Base-by-base conservation (phyloP, 2,329 filamentous ascomycete genomes). In the Fusarium incarnatum region DNA sequence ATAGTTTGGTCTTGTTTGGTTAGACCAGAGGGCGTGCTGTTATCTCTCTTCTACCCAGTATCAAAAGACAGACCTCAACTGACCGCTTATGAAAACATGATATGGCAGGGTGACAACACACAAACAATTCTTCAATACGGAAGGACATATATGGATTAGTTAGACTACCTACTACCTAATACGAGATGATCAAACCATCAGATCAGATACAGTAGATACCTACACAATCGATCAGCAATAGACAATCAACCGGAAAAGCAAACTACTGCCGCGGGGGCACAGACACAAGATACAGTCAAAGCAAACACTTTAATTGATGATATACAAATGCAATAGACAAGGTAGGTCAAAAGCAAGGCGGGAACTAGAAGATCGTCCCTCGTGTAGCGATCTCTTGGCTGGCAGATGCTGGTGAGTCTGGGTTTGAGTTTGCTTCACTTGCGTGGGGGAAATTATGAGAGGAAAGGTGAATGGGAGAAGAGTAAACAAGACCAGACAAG, bases 351-450 rank as follows among this genome's bases (percentile, higher is more conserved):
- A 41, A 25, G 23, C 34, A 42, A 42, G 23, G 64, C 67, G 68
- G 59, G 59, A 63, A 68, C 68, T 61, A 70, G 54, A 52, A 32
- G 60, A 66, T 70, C 55, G 34, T 37, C 54, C 64, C 61, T 54
- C 64, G 64, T 68, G 68, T 54, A 56, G 45, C 22, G 48, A 68
- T 61, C 44, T 45, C 59, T 71, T 71, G 67, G 67, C 54, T 64
- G 57, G 67, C 49, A 44, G 56, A 60, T 40, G 13, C 34, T 49
- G 27, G 25, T 16, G 4, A 40, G 44, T 47, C 37, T 49, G 48
- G 18, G 22, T 50, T 40, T 52, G 22, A 16, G 23, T 52, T 32
- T 48, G 44, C 46, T 62, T 42, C 18, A n/a, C 23, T 34, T 57
- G 60, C 59, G 67, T 71, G 67, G 67, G 67, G 67, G 56, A 37